Evolutionary conservation across 306 rosid species (phyloP), one percentile per base, ranked within the genome.

Genomic region (Mimosa bimucronata): DNA sequence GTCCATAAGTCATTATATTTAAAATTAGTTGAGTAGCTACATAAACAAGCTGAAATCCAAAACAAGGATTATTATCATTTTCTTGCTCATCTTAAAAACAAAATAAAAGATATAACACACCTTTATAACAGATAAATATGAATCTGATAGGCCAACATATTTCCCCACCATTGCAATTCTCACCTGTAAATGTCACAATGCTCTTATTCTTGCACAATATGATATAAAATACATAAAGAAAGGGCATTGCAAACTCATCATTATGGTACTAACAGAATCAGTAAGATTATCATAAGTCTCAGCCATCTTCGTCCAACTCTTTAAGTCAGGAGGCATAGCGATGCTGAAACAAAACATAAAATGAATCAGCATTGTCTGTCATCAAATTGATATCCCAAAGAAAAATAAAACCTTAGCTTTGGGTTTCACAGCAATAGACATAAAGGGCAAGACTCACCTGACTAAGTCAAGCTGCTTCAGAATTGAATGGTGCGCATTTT

Each of bases 161-260:
- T 95, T 95, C 77, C 99, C 99, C 38, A 95, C 99, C 99, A 95
- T 87, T 19, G 99, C 99, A 85, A 95, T 93, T 83, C 89, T 91
- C 78, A 95, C 98, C 99, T 95, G 86, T 26, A 82, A 76, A 86
- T 18, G 69, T 71, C 80, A 83, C 74, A 42, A 37, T 19, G 67
- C 67, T 68, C 40, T 80, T 79, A 80, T 28, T 62, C 42, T 29
- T n/a, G 78, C 58, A 80, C 79, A 50, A 44, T 44, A 73, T 53
- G 44, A 72, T 34, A 62, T 34, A 62, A 74, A 29, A 77, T 19
- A 80, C 68, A 64, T 73, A 31, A 50, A 57, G 67, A 34, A 75
- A 85, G 50, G 75, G 21, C 75, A 25, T 30, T 52, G 79, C 74
- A 80, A 78, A 44, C 71, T 10, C n/a, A 68, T 80, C 28, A 75